Percentiles rank a stretch among this genome's conserved stretches.
phyloP scores from a whole-genome alignment of 2,329 filamentous ascomycete genomes.

The Triangularia setosa region DNA sequence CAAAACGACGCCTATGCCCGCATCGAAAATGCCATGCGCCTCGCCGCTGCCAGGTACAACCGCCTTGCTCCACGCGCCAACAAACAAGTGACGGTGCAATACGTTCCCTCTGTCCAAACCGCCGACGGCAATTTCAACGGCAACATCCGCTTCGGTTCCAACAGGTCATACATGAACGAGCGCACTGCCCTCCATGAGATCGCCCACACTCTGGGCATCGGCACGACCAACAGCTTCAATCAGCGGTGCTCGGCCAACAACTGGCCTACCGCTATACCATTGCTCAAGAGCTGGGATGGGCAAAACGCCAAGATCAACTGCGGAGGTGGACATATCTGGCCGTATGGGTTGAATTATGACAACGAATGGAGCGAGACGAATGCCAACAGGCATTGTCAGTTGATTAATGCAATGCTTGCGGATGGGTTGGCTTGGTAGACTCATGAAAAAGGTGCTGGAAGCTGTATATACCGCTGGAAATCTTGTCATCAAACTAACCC shows the following conservation, averaged over 20 bases:
- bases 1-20: constrained; percentile 40
- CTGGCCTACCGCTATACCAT: constrained; percentile 39
- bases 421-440: constrained; percentile 35
- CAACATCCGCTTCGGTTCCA: constrained; percentile 43
- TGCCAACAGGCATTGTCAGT: constrained; percentile 39
- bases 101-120: constrained; percentile 42
- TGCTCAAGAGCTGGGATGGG: constrained; percentile 42
- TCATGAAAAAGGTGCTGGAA: neutral
- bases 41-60: constrained; percentile 40
- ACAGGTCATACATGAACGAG: constrained; percentile 46
- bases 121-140: constrained; percentile 45
- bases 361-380: constrained; percentile 44
- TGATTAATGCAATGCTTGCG: constrained; percentile 43
- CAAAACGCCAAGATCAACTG: constrained; percentile 35
- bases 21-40: constrained; percentile 41
- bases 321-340: constrained; percentile 39
- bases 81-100: constrained; percentile 40
- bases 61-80: constrained; percentile 30
- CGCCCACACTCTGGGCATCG: constrained; percentile 45
- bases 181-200: constrained; percentile 48
- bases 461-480: neutral
- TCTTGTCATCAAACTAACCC: neutral
- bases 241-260: constrained; percentile 36
- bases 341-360: constrained; percentile 42
- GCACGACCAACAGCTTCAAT: constrained; percentile 40